Conservation (phyloP, 805 yeast genomes). For the Hanseniaspora taiwanica region DNA sequence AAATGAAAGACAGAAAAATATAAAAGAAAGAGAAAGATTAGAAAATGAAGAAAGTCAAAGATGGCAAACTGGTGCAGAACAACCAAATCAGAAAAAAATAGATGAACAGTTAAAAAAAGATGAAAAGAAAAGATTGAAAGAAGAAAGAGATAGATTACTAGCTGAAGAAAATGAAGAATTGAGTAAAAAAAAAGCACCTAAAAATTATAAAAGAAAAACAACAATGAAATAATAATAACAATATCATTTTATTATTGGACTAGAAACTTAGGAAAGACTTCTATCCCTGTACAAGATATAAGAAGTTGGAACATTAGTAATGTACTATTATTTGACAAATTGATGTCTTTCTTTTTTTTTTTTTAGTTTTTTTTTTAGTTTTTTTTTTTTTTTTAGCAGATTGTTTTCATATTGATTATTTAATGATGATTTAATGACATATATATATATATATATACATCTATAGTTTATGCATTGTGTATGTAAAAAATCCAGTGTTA, state of each 20-base stretch:
- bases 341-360: background rate
- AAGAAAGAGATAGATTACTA: slow-evolving; percentile 20
- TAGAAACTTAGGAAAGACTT: no score
- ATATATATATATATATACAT: no score
- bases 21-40: slow-evolving; percentile 11
- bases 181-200: background rate
- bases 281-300: no score
- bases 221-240: background rate
- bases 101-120: slow-evolving; percentile 21
- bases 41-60: slow-evolving; percentile 23
- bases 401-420: no score
- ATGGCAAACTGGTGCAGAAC: slow-evolving; percentile 22
- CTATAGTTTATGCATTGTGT: background rate
- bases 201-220: background rate
- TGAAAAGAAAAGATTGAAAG: slow-evolving; percentile 19
- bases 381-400: no score
- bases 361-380: no score
- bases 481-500: background rate
- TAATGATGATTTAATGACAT: background rate
- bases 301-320: no score
- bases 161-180: slow-evolving; percentile 21
- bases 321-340: background rate
- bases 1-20: slow-evolving; percentile 18
- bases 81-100: slow-evolving; percentile 14
- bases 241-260: background rate